Percentiles rank a stretch among this genome's conserved stretches.
These are phyloP conservation scores for Gossypioides kirkii DNA, from an alignment of 345 rosid species.

Conservation along the genomic window DNA sequence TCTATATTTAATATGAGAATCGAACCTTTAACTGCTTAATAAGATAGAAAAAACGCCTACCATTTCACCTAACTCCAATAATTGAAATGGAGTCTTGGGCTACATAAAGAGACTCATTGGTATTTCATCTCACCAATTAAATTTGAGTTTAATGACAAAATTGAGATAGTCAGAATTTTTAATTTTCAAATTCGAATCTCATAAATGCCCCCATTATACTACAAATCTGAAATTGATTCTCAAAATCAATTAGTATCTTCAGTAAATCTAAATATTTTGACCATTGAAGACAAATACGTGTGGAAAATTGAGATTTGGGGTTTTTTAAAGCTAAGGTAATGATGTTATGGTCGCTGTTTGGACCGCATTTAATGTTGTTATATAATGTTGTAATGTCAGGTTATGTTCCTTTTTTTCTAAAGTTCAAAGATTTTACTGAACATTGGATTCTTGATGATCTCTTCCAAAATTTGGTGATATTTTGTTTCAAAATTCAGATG, in stretches of 20 bases:
- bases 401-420: neutral
- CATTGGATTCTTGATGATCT: neutral
- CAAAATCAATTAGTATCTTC: neutral
- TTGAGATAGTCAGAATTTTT: too few species aligned
- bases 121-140: too few species aligned
- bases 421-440: neutral
- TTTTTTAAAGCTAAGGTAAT: neutral
- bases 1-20: accelerated
- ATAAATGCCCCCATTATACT: too few species aligned
- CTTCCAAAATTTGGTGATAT: neutral
- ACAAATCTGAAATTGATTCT: neutral
- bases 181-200: too few species aligned
- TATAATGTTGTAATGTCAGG: neutral
- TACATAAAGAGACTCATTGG: too few species aligned
- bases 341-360: neutral
- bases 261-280: neutral
- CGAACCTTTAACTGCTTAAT: accelerated
- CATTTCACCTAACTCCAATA: too few species aligned
- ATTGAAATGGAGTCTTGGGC: too few species aligned
- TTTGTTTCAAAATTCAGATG: neutral
- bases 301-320: neutral
- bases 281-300: neutral
- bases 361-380: neutral
- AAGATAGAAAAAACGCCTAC: accelerated
- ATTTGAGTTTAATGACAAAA: too few species aligned